Evolutionary conservation across 140 eudicot genomes (phyloP).

Genomic region (Bidens hawaiensis): DNA sequence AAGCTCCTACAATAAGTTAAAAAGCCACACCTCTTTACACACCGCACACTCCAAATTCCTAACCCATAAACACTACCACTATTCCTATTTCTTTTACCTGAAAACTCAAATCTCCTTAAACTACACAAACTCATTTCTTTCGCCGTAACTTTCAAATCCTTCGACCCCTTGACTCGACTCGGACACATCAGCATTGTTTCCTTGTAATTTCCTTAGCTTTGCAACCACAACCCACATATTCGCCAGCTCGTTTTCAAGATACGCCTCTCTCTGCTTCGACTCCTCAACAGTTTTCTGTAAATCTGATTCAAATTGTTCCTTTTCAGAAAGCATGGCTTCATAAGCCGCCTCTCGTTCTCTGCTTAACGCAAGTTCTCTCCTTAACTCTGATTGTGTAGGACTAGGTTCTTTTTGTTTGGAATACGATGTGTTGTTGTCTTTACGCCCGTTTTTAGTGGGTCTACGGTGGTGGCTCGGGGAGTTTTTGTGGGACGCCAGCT

Average conservation of each 20-base stretch:
- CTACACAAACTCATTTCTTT: conserved; percentile 20
- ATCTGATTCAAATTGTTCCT: conserved; percentile 61
- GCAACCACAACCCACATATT: conserved; percentile 98
- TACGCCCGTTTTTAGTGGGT: conserved; percentile 60
- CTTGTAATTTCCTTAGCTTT: conserved; percentile 67
- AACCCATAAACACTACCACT: conserved; percentile 10
- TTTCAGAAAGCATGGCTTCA: conserved; percentile 75
- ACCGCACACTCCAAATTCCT: conserved; percentile 21
- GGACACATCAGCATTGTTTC: conserved; percentile 35
- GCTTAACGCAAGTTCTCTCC: conserved; percentile 71
- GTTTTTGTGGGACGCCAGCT: conserved; percentile 66
- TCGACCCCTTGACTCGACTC: conserved; percentile 38
- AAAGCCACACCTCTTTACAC: conserved; percentile 22
- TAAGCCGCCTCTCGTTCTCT: conserved; percentile 71
- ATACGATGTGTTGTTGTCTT: conserved; percentile 22
- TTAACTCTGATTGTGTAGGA: conserved; percentile 45
- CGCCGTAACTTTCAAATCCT: conserved; percentile 27
- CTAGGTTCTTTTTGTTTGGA: conserved; percentile 53
- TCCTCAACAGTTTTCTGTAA: conserved; percentile 69
- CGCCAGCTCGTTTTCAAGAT: conserved; percentile 93
- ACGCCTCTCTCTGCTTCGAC: conserved; percentile 82
- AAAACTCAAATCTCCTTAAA: not conserved
- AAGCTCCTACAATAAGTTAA: not conserved
- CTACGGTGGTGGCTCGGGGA: conserved; percentile 49
- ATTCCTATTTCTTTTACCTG: not conserved